Evolutionary conservation across 2,329 filamentous ascomycete genomes (phyloP).

Genomic region (Colletotrichum spinosum): DNA sequence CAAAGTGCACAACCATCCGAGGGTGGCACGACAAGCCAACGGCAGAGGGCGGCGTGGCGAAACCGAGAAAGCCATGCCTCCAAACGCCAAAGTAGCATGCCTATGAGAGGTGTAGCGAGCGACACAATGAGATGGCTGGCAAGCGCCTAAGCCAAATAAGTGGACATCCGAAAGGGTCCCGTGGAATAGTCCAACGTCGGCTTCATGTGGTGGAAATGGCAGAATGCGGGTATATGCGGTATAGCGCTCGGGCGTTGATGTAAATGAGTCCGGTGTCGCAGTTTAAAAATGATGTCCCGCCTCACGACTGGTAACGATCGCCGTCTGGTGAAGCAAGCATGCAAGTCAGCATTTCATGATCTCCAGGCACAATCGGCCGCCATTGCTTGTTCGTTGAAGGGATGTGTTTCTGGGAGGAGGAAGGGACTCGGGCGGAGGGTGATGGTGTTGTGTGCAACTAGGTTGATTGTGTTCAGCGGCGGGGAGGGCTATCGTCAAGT

Average conservation of each 20-base stretch:
- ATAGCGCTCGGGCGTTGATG: slow-evolving; percentile 18
- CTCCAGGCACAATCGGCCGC: slow-evolving; percentile 16
- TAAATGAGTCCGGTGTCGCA: slow-evolving; percentile 27
- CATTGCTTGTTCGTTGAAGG: slow-evolving; percentile 13
- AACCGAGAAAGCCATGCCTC: slow-evolving; percentile 22
- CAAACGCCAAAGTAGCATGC: slow-evolving; percentile 12
- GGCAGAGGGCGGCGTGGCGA: slow-evolving; percentile 15
- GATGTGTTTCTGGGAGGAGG: slow-evolving; percentile 8
- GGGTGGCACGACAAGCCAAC: slow-evolving; percentile 24
- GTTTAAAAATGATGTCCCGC: slow-evolving; percentile 16
- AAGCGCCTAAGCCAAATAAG: slow-evolving; percentile 8
- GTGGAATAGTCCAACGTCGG: slow-evolving; percentile 11
- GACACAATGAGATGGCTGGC: slow-evolving; percentile 13
- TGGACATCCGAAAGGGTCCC: slow-evolving; percentile 2
- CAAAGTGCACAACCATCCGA: slow-evolving; percentile 20
- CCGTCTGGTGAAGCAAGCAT: slow-evolving; percentile 47
- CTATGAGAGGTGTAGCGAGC: slow-evolving; percentile 21
- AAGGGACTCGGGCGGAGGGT: slow-evolving; percentile 13
- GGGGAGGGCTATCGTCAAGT: slow-evolving; percentile 39
- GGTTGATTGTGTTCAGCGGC: slow-evolving; percentile 18
- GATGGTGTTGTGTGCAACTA: slow-evolving; percentile 15
- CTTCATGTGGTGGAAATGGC: slow-evolving; percentile 17
- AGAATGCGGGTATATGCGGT: slow-evolving; percentile 35
- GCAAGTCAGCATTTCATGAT: slow-evolving; percentile 36
- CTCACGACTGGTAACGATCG: slow-evolving; percentile 49